Evolutionary conservation across 768 basidiomycete genomes (phyloP).

Genomic region (Cyathus striatus): DNA sequence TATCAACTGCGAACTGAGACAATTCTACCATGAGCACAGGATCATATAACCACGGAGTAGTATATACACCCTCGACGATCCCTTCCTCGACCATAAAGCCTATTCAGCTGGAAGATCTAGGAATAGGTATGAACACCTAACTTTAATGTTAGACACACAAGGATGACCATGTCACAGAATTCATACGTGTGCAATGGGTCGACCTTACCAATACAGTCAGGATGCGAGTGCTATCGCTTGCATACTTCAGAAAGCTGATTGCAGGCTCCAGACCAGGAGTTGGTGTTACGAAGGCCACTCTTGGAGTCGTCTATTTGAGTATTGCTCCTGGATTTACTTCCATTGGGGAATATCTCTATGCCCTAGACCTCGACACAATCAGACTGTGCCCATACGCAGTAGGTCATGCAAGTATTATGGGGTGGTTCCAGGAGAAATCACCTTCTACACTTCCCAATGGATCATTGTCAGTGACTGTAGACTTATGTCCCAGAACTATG

Average conservation of each 20-base stretch:
- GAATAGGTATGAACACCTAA: too few species aligned
- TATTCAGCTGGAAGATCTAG: too few species aligned
- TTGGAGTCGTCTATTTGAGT: constrained; percentile 48
- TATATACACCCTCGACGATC: too few species aligned
- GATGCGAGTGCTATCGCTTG: constrained; percentile 53
- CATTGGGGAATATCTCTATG: constrained; percentile 57
- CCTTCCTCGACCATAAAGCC: too few species aligned
- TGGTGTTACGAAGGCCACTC: constrained; percentile 32
- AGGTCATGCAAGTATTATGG: constrained; percentile 58
- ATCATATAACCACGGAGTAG: too few species aligned
- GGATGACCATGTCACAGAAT: too few species aligned
- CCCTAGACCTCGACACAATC: constrained; percentile 48
- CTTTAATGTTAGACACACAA: too few species aligned
- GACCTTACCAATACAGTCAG: constrained; percentile 57
- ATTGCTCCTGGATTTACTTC: constrained; percentile 44
- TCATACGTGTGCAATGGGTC: constrained; percentile 62
- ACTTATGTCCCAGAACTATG: constrained; percentile 57
- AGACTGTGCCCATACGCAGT: constrained; percentile 52
- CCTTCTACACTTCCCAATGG: constrained; percentile 27
- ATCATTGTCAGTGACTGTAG: constrained; percentile 30
- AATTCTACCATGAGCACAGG: too few species aligned
- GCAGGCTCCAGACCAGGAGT: constrained; percentile 48
- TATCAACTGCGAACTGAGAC: too few species aligned
- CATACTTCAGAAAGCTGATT: constrained; percentile 51
- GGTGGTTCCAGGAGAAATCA: constrained; percentile 61